Conservation (phyloP, 1,139 yeast species). For the Kodamaea fungicola region DNA sequence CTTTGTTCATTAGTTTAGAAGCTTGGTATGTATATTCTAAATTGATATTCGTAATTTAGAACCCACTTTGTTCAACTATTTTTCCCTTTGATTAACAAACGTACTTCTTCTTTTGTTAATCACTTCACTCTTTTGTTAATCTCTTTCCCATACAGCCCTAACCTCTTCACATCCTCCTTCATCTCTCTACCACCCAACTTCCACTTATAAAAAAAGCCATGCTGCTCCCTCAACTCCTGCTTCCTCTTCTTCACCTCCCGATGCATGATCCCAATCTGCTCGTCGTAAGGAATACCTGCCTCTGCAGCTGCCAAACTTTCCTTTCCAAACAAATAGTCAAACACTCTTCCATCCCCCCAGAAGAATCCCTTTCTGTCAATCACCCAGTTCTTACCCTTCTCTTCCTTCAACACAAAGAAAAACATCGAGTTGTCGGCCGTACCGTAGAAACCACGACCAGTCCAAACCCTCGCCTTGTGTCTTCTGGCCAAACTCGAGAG, state of each 20-base stretch:
- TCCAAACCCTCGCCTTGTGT: constrained; percentile 67
- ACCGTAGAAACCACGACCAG: constrained; percentile 85
- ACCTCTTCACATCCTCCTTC: constrained; percentile 28
- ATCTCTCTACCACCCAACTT: constrained; percentile 37
- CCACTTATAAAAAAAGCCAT: constrained; percentile 40
- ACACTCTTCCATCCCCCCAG: constrained; percentile 89
- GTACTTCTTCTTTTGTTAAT: not conserved
- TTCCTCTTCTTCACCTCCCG: constrained; percentile 39
- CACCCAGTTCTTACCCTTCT: constrained; percentile 59
- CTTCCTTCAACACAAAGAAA: constrained; percentile 67
- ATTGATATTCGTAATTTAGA: too few relatives aligned
- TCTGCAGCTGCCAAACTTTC: constrained; percentile 75
- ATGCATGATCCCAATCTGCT: constrained; percentile 41
- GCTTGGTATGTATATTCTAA: too few relatives aligned
- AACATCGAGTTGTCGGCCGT: constrained; percentile 73
- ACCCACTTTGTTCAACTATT: too few relatives aligned
- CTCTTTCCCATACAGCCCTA: constrained; percentile 12
- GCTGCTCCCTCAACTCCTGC: constrained; percentile 33
- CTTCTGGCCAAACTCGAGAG: constrained; percentile 53
- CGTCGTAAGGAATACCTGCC: constrained; percentile 69
- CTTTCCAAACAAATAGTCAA: constrained; percentile 75
- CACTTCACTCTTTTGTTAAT: constrained; percentile 5
- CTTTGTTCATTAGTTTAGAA: too few relatives aligned
- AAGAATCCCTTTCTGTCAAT: constrained; percentile 78
- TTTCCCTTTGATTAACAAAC: too few relatives aligned